These are phyloP conservation scores for Pseudopyrenochaeta lycopersici DNA, from an alignment of 2,329 filamentous ascomycete genomes.

Conservation along the genomic window DNA sequence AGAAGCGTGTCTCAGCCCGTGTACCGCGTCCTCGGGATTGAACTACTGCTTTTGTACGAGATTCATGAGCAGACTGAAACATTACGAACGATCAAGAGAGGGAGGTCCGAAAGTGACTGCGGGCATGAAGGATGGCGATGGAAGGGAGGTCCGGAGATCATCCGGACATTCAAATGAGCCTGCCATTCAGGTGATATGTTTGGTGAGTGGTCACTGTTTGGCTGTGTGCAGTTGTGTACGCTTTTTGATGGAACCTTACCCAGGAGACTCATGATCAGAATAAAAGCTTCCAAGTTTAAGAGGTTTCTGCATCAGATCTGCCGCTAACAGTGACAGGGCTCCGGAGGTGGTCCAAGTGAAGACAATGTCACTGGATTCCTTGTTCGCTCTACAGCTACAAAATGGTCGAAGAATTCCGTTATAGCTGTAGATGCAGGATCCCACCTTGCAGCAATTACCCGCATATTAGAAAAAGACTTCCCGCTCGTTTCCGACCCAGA, in stretches of 20 bases:
- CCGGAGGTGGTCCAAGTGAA: conserved; percentile 89
- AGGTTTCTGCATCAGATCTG: not conserved
- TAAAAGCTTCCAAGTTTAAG: not conserved
- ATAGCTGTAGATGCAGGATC: conserved; percentile 95
- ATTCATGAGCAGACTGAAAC: conserved; percentile 4
- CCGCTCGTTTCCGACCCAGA: conserved; percentile 50
- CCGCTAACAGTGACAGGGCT: conserved; percentile 67
- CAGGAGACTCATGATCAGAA: not conserved
- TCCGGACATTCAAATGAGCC: conserved; percentile 47
- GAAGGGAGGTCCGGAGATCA: conserved; percentile 46
- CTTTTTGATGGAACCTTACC: not conserved
- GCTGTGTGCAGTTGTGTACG: not conserved
- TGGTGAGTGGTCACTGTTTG: conserved; percentile 43
- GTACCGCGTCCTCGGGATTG: not conserved
- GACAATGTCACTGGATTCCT: conserved; percentile 90
- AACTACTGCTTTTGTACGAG: not conserved
- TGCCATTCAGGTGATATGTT: conserved; percentile 60
- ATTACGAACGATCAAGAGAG: conserved; percentile 1
- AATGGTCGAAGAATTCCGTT: conserved; percentile 83
- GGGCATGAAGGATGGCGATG: conserved; percentile 55
- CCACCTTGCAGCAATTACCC: conserved; percentile 84
- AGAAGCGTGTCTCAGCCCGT: conserved; percentile 1
- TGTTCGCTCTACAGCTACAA: conserved; percentile 79
- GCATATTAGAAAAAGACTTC: conserved; percentile 71
- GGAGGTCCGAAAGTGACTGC: conserved; percentile 10